Percentiles rank a stretch among this genome's conserved stretches.
Evolutionary conservation across 495 filamentous ascomycete genomes (phyloP).

Genomic region (Podospora bellae-mahoneyi): DNA sequence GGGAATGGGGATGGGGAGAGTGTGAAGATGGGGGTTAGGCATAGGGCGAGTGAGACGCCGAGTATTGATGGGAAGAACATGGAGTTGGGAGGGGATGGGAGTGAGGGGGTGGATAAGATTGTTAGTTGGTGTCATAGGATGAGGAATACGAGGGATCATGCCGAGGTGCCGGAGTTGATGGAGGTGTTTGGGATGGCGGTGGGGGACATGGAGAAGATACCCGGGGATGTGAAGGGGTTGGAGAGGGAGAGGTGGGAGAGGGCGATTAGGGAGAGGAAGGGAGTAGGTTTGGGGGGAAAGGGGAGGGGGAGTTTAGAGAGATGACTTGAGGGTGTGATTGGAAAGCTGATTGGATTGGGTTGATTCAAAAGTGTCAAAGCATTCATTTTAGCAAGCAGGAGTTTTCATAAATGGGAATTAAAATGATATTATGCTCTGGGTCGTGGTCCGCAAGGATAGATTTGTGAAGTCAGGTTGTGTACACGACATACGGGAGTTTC

Average conservation of each 20-base stretch:
- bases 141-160: slow-evolving; percentile 73
- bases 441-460: neutral
- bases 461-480: neutral
- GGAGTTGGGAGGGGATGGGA: slow-evolving; percentile 18
- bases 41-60: slow-evolving; percentile 17
- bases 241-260: slow-evolving; percentile 40
- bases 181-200: slow-evolving; percentile 59
- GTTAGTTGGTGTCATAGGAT: slow-evolving; percentile 84
- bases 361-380: neutral
- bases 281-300: slow-evolving; percentile 33
- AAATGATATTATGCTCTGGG: neutral
- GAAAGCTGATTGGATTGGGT: neutral
- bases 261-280: slow-evolving; percentile 44
- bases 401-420: neutral
- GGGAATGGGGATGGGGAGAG: neutral
- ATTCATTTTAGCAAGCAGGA: neutral
- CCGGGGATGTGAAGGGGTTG: neutral
- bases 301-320: slow-evolving; percentile 8
- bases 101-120: slow-evolving; percentile 46
- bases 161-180: slow-evolving; percentile 62
- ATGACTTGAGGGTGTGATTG: neutral
- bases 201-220: slow-evolving; percentile 27
- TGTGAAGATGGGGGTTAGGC: slow-evolving; percentile 5
- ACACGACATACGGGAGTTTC: neutral
- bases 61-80: slow-evolving; percentile 29